phyloP scores from a whole-genome alignment of 176 grass and related monocot genomes.

The Guadua angustifolia region DNA sequence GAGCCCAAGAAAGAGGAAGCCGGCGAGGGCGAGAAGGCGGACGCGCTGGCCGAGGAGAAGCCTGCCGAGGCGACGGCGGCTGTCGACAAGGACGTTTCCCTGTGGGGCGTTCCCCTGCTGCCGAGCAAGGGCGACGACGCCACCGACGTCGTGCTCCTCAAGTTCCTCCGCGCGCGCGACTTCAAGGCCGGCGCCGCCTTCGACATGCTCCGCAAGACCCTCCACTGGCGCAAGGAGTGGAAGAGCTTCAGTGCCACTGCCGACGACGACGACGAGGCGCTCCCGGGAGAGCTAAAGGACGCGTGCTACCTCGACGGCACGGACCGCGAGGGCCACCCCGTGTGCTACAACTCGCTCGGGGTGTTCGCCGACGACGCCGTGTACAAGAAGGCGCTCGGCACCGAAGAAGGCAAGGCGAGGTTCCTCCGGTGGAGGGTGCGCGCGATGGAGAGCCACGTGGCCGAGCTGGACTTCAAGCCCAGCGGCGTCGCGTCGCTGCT shows the following conservation, averaged over 20 bases:
- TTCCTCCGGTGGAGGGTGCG: conserved; percentile 82
- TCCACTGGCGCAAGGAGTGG: conserved; percentile 75
- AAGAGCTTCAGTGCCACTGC: conserved; percentile 44
- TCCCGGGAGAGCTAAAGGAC: conserved; percentile 50
- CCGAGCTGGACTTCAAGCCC: conserved; percentile 71
- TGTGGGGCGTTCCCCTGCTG: conserved; percentile 89
- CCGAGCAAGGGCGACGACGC: conserved; percentile 73
- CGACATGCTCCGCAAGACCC: conserved; percentile 77
- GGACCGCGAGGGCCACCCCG: conserved; percentile 86
- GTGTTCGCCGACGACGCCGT: conserved; percentile 68
- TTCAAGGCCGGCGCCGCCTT: conserved; percentile 91
- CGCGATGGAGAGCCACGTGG: conserved; percentile 83
- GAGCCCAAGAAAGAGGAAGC: background rate
- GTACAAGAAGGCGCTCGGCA: conserved; percentile 64
- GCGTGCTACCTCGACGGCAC: conserved; percentile 74
- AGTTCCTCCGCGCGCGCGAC: conserved; percentile 97
- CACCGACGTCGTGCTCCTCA: conserved; percentile 84
- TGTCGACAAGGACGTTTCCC: conserved; percentile 56
- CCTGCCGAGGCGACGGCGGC: background rate
- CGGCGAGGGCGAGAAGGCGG: background rate
- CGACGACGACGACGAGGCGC: background rate
- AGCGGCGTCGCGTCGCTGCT: conserved; percentile 74
- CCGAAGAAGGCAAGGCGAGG: conserved; percentile 68
- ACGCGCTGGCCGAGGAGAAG: background rate
- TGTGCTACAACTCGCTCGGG: conserved; percentile 83